Evolutionary conservation across 805 yeast genomes (phyloP).

Genomic region (Starmerella cellae): DNA sequence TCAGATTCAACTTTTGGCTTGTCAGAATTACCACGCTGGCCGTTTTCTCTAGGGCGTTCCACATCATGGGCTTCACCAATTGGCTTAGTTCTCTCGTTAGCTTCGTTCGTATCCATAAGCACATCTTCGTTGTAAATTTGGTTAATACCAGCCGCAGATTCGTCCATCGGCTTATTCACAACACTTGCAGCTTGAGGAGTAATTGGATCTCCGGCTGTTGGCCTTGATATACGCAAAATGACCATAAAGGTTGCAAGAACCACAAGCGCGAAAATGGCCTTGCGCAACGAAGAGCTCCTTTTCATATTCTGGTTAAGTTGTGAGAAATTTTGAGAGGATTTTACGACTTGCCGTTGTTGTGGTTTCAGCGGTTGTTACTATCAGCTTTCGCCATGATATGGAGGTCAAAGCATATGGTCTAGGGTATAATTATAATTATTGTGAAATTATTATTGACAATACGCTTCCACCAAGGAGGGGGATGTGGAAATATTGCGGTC

Average conservation of each 20-base stretch:
- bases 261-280: constrained; percentile 8
- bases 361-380: no score
- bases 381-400: no score
- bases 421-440: no score
- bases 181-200: neutral
- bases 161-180: neutral
- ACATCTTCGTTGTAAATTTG: neutral
- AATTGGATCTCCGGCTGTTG: neutral
- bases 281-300: constrained; percentile 7
- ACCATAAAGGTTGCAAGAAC: constrained; percentile 11
- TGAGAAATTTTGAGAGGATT: no score
- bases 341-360: no score
- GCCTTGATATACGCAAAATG: constrained; percentile 9
- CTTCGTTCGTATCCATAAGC: neutral
- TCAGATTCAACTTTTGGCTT: neutral
- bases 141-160: neutral
- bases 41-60: neutral
- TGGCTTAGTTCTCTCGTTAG: neutral
- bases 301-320: constrained; percentile 8
- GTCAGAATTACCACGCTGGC: neutral
- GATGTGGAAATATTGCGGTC: no score
- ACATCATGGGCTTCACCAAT: neutral
- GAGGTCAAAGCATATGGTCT: no score
- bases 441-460: no score
- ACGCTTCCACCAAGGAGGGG: no score